Evolutionary conservation across 441 rosid genomes (phyloP).

Genomic region (Geranium incanum): DNA sequence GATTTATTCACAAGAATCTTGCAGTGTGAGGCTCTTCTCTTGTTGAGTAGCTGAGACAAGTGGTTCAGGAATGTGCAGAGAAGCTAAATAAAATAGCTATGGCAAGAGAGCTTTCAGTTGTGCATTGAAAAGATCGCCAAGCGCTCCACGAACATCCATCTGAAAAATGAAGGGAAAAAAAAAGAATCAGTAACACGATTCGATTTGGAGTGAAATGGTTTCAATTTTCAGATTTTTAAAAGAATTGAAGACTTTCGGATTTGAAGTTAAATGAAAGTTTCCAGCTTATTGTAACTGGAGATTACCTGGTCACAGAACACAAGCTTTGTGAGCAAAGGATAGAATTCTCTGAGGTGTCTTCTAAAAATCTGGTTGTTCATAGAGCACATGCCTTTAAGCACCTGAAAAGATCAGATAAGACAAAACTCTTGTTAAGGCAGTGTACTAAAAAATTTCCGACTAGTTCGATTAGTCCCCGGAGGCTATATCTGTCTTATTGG

Average conservation of each 20-base stretch:
- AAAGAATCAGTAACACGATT: neutral
- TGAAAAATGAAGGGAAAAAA: slow-evolving; percentile 23
- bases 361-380: slow-evolving; percentile 77
- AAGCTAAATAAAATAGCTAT: neutral
- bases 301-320: slow-evolving; percentile 94
- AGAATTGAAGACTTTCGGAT: neutral
- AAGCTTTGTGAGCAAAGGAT: slow-evolving; percentile 90
- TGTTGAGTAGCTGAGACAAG: neutral
- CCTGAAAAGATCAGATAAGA: slow-evolving; percentile 38
- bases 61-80: neutral
- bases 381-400: slow-evolving; percentile 82
- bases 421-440: no score
- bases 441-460: no score
- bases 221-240: no score
- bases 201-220: no score
- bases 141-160: slow-evolving; percentile 94
- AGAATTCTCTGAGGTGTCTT: slow-evolving; percentile 81
- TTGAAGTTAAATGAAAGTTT: neutral
- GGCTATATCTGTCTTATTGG: no score
- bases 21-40: no score
- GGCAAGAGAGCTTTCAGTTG: neutral
- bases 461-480: no score
- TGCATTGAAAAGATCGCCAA: slow-evolving; percentile 52
- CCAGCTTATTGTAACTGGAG: slow-evolving; percentile 12
- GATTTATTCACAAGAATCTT: no score